Evolutionary conservation across 495 filamentous ascomycete species (phyloP), one percentile per base, ranked within the genome.

Genomic region (Aspergillus olivimuriae): DNA sequence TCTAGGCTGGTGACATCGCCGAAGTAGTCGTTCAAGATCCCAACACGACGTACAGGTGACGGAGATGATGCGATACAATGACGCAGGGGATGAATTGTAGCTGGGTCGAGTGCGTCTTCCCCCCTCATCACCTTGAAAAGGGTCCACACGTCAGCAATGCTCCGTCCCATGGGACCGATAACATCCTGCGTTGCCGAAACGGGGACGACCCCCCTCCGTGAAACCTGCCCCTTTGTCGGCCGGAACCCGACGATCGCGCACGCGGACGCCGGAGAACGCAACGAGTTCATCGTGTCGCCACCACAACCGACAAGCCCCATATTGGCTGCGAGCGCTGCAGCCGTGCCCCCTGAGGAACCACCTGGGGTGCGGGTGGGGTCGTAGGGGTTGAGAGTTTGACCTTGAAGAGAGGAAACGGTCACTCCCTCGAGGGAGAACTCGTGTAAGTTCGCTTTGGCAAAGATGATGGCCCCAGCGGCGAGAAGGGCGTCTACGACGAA

Each of bases 371-470:
- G 70, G 2, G 68, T 69, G 0, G 61, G 43, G 50, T 84, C 81
- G 33, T 82, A 84, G 0, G 82, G 78, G 54, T 84, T 85, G 18
- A 72, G 43, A 0, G 77, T 80, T 47, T 84, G 80, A 0, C 82
- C 80, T 4, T 78, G 76, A 0, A 82, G 47, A 0, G 75, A 78
- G 1, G 79, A 82, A 2, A 80, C 76, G 0, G 67, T 70, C 23
- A 81, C 56, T 2, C 79, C 82, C 43, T 84, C 80, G 2, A 86
- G 53, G 1, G 81, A 80, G 40, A 84, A 53, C 56, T 83, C 82
- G 51, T 84, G 80, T 10, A 84, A 52, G 55, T 84, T 85, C 0
- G 78, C 61, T 47, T 85, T 86, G 1, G 77, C 82, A 1, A 85
- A 58, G 14, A 86, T 77, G n/a, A 86, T 69, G 1, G 78, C 77